Evolutionary conservation across 768 basidiomycete genomes (phyloP).

Genomic region (Boletus sp.): DNA sequence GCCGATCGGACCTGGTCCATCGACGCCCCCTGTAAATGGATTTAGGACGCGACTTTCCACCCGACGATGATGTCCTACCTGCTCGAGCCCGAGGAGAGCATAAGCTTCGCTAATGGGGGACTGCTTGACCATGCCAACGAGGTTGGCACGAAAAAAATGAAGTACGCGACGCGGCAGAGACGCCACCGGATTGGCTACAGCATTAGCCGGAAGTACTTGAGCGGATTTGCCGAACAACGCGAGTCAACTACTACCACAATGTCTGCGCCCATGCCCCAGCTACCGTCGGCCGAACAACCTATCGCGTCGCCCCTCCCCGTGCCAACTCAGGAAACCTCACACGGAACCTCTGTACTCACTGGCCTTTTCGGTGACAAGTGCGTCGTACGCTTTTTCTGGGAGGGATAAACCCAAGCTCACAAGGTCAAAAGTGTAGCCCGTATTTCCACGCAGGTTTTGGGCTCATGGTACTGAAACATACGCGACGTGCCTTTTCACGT

Average conservation of each 20-base stretch:
- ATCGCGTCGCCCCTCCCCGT: background rate
- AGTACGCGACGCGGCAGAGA: constrained; percentile 22
- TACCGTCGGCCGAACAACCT: background rate
- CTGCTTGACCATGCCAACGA: constrained; percentile 34
- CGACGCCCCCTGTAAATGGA: constrained; percentile 46
- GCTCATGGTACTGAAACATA: constrained; percentile 65
- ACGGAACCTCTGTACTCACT: constrained; percentile 33
- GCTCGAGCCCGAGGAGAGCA: constrained; percentile 47
- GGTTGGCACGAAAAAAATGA: constrained; percentile 13
- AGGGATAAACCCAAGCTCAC: constrained; percentile 11
- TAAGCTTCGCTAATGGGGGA: constrained; percentile 38
- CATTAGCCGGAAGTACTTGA: background rate
- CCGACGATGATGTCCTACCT: constrained; percentile 36
- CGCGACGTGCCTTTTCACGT: background rate
- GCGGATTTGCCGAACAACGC: background rate
- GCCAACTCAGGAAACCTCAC: constrained; percentile 6
- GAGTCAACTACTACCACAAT: constrained; percentile 4
- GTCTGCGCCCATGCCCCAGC: background rate
- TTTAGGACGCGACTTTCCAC: constrained; percentile 3
- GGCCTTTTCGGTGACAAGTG: constrained; percentile 63
- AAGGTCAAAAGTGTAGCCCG: constrained; percentile 62
- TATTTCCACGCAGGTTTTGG: constrained; percentile 99
- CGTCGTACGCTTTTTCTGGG: constrained; percentile 30
- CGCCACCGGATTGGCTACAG: constrained; percentile 22
- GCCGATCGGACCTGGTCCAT: constrained; percentile 62